Evolutionary conservation across 768 basidiomycete genomes (phyloP).

Genomic region (Hysterangium stoloniferum): DNA sequence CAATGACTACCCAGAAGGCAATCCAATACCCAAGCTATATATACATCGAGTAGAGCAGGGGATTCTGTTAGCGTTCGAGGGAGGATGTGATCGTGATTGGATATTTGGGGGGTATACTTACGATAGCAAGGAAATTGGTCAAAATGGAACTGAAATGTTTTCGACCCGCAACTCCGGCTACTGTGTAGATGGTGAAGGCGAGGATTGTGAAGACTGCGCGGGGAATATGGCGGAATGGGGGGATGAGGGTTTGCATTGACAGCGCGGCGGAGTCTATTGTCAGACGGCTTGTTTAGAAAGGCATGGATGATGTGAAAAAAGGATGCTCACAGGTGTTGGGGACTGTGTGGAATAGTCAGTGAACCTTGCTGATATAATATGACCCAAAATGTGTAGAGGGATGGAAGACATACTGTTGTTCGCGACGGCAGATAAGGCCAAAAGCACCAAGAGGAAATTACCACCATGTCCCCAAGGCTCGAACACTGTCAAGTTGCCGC

Average conservation of each 20-base stretch:
- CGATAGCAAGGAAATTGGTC: constrained; percentile 4
- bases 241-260: constrained; percentile 38
- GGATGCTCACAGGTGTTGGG: constrained; percentile 3
- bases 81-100: no score
- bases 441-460: constrained; percentile 34
- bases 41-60: constrained; percentile 27
- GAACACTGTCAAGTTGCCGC: neutral
- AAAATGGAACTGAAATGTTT: constrained; percentile 31
- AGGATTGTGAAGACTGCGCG: constrained; percentile 40
- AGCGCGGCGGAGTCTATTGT: constrained; percentile 42
- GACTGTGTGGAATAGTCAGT: neutral
- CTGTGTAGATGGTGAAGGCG: constrained; percentile 30
- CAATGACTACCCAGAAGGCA: constrained; percentile 39
- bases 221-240: constrained; percentile 35
- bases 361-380: no score
- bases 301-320: no score
- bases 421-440: constrained; percentile 34
- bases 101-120: neutral
- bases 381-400: no score
- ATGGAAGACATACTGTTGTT: constrained; percentile 23
- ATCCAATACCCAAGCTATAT: constrained; percentile 38
- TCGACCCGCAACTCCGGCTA: constrained; percentile 35
- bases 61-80: no score
- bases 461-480: constrained; percentile 36
- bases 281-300: constrained; percentile 25